These are phyloP conservation scores for Platanus orientalis DNA, from an alignment of 164 flowering plant species.

Conservation along the genomic window DNA sequence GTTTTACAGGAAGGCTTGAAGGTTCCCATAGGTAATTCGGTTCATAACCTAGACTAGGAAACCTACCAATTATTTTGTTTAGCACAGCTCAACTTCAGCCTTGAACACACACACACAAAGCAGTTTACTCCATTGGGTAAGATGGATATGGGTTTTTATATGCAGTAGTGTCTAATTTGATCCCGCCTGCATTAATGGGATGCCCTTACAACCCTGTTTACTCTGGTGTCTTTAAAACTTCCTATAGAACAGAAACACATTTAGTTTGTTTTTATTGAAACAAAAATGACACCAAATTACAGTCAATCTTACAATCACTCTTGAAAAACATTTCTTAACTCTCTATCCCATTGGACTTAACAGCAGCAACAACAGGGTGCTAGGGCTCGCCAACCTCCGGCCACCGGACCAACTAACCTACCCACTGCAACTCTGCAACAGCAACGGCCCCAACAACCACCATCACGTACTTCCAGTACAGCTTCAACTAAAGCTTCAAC, in stretches of 20 bases:
- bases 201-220: not conserved
- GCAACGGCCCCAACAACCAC: slow-evolving; percentile 28
- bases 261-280: not conserved
- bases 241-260: not conserved
- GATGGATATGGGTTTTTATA: no score
- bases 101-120: no score
- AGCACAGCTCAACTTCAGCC: no score
- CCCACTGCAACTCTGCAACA: slow-evolving; percentile 23
- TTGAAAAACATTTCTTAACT: not conserved
- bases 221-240: not conserved
- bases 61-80: no score
- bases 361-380: slow-evolving; percentile 37
- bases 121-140: no score
- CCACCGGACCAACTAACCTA: slow-evolving; percentile 24
- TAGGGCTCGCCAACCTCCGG: slow-evolving; percentile 27
- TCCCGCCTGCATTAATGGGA: no score
- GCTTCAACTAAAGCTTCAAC: slow-evolving; percentile 48
- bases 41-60: no score
- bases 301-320: not conserved
- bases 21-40: no score
- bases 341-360: not conserved
- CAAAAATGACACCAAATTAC: not conserved
- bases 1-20: no score
- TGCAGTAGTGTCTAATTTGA: no score
- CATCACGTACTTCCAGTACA: slow-evolving; percentile 48